phyloP scores from a whole-genome alignment of 2,329 filamentous ascomycete genomes.

The Aureobasidium sp. region DNA sequence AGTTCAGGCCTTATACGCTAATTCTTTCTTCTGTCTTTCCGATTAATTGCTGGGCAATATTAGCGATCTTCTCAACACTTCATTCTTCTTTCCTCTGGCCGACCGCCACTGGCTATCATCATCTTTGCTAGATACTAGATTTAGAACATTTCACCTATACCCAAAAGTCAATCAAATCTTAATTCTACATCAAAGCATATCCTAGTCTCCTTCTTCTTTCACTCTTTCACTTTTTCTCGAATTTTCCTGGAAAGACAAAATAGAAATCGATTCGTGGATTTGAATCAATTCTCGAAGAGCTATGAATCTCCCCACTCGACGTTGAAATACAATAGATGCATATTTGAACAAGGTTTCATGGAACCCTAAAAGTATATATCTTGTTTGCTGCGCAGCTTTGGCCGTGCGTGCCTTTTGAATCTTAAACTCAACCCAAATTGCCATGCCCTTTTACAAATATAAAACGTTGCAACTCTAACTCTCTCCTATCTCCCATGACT shows the following conservation, averaged over 20 bases:
- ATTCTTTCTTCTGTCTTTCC: not conserved
- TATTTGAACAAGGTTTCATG: not conserved
- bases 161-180: conserved; percentile 1
- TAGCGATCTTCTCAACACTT: not conserved
- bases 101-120: not conserved
- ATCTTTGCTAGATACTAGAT: conserved; percentile 7
- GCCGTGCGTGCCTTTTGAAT: not conserved
- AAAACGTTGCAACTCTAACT: not conserved
- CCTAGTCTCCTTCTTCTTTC: not conserved
- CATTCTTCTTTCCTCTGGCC: no score
- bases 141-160: not conserved
- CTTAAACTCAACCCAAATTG: not conserved
- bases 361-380: not conserved
- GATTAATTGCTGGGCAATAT: not conserved
- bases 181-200: not conserved
- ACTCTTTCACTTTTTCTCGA: not conserved
- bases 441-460: not conserved
- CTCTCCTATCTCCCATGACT: not conserved
- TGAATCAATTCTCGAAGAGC: not conserved
- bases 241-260: not conserved
- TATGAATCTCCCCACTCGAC: not conserved
- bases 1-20: conserved; percentile 11
- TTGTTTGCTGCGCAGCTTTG: not conserved
- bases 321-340: not conserved
- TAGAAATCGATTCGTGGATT: not conserved